phyloP scores from a whole-genome alignment of 1,284 basidiomycete genomes.

The Pseudozyma thailandica region DNA sequence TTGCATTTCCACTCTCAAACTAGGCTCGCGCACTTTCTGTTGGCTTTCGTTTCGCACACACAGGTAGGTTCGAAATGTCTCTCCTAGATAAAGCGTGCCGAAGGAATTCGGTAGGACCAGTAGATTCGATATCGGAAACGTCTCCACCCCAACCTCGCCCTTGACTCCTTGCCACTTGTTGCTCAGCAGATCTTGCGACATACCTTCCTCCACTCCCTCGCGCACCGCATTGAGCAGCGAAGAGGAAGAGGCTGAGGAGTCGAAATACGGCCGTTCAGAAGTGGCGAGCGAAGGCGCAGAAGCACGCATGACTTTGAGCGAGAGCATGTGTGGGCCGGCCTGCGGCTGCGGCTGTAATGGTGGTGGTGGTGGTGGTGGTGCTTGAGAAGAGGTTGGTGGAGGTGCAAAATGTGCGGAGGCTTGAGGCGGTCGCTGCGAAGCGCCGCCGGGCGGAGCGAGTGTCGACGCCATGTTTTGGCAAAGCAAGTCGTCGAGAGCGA shows the following conservation, averaged over 20 bases:
- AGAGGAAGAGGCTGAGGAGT: background rate
- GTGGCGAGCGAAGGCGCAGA: slow-evolving; percentile 42
- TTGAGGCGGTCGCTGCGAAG: background rate
- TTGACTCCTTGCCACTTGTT: slow-evolving; percentile 3
- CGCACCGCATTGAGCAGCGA: slow-evolving; percentile 11
- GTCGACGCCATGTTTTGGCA: background rate
- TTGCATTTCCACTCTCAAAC: slow-evolving; percentile 64
- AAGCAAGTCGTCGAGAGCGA: background rate
- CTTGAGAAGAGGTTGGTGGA: background rate
- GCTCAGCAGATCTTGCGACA: slow-evolving; percentile 12
- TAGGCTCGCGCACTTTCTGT: slow-evolving; percentile 35
- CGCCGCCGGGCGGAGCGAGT: no score
- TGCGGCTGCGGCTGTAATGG: slow-evolving; percentile 6
- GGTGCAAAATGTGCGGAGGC: no score
- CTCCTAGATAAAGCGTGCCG: slow-evolving; percentile 59
- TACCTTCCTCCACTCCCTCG: slow-evolving; percentile 5
- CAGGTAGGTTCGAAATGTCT: slow-evolving; percentile 63
- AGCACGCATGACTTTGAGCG: slow-evolving; percentile 60
- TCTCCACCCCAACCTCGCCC: background rate
- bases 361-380: slow-evolving; percentile 4
- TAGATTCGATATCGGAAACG: slow-evolving; percentile 23
- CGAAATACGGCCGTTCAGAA: slow-evolving; percentile 45
- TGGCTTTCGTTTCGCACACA: slow-evolving; percentile 61
- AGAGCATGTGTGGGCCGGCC: slow-evolving; percentile 45
- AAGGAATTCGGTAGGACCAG: slow-evolving; percentile 52